Conservation (phyloP, 140 eudicot genomes). For the Oenanthe javanica region DNA sequence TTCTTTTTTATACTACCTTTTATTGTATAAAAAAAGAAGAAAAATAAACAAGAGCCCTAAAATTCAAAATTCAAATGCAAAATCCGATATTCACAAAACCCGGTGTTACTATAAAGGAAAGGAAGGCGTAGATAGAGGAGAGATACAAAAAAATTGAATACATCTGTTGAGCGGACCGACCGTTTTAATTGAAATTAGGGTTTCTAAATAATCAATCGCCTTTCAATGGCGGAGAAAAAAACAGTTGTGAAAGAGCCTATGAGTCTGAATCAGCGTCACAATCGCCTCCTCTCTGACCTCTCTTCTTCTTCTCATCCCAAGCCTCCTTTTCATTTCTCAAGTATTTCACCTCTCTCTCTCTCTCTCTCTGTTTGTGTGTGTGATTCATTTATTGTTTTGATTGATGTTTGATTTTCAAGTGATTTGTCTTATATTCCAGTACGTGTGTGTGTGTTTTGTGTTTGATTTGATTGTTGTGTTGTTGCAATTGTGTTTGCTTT, state of each 20-base stretch:
- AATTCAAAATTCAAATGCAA: not conserved
- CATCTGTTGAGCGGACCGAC: not conserved
- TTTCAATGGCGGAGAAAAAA: constrained; percentile 30
- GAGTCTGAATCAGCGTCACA: constrained; percentile 54
- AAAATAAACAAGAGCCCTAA: not conserved
- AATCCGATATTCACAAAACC: too few relatives aligned
- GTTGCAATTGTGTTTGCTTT: not conserved
- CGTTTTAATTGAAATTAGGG: not conserved
- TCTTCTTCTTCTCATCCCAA: constrained; percentile 30
- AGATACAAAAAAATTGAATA: not conserved
- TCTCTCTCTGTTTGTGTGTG: too few relatives aligned
- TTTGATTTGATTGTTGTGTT: not conserved
- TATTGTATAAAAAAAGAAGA: not conserved
- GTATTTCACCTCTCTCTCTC: not conserved
- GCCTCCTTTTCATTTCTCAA: not conserved
- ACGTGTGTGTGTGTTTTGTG: too few relatives aligned
- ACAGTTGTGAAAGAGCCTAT: constrained; percentile 23
- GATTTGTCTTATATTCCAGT: too few relatives aligned
- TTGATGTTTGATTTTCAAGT: too few relatives aligned
- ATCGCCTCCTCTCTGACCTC: constrained; percentile 26
- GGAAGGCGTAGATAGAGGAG: not conserved
- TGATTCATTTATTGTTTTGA: too few relatives aligned
- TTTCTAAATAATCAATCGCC: not conserved
- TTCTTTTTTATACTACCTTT: too few relatives aligned
- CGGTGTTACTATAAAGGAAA: not conserved